These are phyloP conservation scores for Boletus fagicola DNA, from an alignment of 768 basidiomycete species.

Conservation along the genomic window DNA sequence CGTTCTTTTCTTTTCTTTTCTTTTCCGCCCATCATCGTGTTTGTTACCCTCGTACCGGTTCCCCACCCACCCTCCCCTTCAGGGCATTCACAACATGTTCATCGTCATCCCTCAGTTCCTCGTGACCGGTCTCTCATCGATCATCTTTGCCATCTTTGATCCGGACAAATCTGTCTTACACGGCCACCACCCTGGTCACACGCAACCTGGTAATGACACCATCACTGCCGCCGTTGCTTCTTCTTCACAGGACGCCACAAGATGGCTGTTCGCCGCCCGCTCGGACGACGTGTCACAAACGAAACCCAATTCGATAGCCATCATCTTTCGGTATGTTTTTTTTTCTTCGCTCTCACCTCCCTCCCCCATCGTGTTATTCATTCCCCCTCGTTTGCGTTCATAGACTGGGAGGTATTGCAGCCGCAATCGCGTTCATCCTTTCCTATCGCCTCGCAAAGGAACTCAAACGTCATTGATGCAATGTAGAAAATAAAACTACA, in stretches of 20 bases:
- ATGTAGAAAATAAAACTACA: not conserved
- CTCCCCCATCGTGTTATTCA: not conserved
- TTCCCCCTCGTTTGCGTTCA: not conserved
- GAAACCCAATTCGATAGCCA: slow-evolving; percentile 67
- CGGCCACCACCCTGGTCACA: slow-evolving; percentile 29
- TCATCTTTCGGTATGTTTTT: slow-evolving; percentile 66
- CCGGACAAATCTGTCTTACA: slow-evolving; percentile 49
- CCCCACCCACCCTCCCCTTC: not conserved
- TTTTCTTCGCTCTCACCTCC: not conserved
- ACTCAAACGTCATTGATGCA: slow-evolving; percentile 36
- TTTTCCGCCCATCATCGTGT: not conserved
- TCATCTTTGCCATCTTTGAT: slow-evolving; percentile 86
- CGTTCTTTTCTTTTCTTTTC: not conserved
- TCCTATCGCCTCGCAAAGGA: slow-evolving; percentile 55
- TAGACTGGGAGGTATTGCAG: slow-evolving; percentile 58
- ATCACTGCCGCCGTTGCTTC: not conserved
- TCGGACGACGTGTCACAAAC: slow-evolving; percentile 6
- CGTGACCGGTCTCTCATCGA: slow-evolving; percentile 79
- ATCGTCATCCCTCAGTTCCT: slow-evolving; percentile 94
- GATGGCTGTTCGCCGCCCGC: slow-evolving; percentile 11
- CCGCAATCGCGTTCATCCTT: slow-evolving; percentile 53
- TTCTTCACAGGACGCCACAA: slow-evolving; percentile 4
- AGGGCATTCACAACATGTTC: slow-evolving; percentile 96
- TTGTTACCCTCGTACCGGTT: not conserved
- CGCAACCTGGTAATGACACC: slow-evolving; percentile 10